Evolutionary conservation across 1,284 basidiomycete species (phyloP).

Genomic region (Ceratobasidium sp.): DNA sequence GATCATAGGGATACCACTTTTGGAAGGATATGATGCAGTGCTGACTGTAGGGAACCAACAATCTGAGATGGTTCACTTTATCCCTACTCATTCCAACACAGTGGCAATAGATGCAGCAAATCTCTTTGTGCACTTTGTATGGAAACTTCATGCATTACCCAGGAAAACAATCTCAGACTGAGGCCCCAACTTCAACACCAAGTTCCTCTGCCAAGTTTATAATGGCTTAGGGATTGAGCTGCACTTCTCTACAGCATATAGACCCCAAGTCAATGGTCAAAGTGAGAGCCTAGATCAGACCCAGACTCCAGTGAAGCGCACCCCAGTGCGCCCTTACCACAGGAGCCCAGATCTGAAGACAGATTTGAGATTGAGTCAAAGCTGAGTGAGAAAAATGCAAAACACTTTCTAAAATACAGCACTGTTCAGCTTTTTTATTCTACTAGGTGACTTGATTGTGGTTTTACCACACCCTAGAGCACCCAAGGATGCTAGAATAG

Average conservation of each 20-base stretch:
- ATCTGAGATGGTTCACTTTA: slow-evolving; percentile 37
- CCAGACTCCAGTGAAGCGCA: too few relatives aligned
- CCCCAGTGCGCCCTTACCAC: too few relatives aligned
- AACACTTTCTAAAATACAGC: too few relatives aligned
- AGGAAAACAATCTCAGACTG: slow-evolving; percentile 7
- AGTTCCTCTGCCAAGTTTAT: slow-evolving; percentile 31
- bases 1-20: slow-evolving; percentile 24
- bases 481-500: too few relatives aligned
- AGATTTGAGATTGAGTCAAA: too few relatives aligned
- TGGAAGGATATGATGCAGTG: slow-evolving; percentile 26
- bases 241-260: slow-evolving; percentile 34
- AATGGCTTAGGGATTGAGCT: slow-evolving; percentile 28
- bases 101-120: slow-evolving; percentile 2
- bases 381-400: too few relatives aligned
- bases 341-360: too few relatives aligned
- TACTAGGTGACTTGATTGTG: too few relatives aligned
- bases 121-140: slow-evolving; percentile 36
- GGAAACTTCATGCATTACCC: slow-evolving; percentile 35
- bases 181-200: slow-evolving; percentile 34
- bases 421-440: too few relatives aligned
- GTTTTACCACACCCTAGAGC: too few relatives aligned
- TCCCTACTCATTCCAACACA: background rate
- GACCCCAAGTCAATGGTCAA: slow-evolving; percentile 36
- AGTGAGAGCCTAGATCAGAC: slow-evolving; percentile 14
- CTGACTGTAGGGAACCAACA: slow-evolving; percentile 27